Evolutionary conservation across 1,284 basidiomycete genomes (phyloP).

Genomic region (Tausonia pullulans): DNA sequence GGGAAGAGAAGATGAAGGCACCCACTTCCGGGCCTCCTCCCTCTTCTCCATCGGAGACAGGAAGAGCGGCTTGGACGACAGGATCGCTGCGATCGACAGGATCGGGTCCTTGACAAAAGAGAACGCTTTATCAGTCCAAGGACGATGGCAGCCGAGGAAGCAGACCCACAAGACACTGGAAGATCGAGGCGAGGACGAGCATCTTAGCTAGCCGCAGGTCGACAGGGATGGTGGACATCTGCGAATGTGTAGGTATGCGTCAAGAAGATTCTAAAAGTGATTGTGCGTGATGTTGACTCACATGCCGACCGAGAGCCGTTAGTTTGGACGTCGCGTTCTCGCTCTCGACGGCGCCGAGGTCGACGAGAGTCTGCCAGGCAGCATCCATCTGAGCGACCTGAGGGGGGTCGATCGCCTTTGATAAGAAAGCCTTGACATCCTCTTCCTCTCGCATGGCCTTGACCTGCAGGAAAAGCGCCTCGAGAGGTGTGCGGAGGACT

Average conservation of each 20-base stretch:
- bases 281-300: conserved; percentile 38
- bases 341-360: conserved; percentile 66
- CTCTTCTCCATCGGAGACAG: conserved; percentile 67
- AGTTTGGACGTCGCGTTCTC: conserved; percentile 46
- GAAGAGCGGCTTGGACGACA: conserved; percentile 83
- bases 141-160: not conserved
- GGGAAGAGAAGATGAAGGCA: not conserved
- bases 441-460: conserved; percentile 69
- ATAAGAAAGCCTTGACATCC: conserved; percentile 67
- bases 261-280: not conserved
- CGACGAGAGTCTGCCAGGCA: conserved; percentile 61
- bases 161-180: conserved; percentile 51
- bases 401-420: conserved; percentile 74
- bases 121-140: not conserved
- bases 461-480: conserved; percentile 68
- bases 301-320: conserved; percentile 72
- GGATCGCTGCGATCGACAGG: conserved; percentile 66
- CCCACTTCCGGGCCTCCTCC: conserved; percentile 61
- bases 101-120: conserved; percentile 35
- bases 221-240: conserved; percentile 67
- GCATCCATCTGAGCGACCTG: conserved; percentile 62
- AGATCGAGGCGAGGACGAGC: conserved; percentile 70
- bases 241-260: conserved; percentile 14
- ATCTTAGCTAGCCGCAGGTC: conserved; percentile 89
- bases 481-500: conserved; percentile 71